Base-by-base conservation (phyloP, 768 basidiomycete genomes). In the Podaxis carcinomalis region DNA sequence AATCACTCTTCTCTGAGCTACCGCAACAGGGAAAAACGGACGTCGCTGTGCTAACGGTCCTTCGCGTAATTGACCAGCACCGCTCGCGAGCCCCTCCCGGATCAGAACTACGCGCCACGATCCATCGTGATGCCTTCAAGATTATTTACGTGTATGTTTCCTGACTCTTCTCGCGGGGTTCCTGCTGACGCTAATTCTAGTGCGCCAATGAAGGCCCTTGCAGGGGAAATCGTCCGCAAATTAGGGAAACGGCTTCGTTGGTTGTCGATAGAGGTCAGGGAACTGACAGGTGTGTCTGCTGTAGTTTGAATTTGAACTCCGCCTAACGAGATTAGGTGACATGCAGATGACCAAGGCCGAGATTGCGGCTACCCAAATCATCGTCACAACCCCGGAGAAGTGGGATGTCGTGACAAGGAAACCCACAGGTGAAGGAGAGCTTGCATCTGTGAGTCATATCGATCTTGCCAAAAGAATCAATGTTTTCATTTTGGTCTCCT, bases 341-440 rank as follows among this genome's bases (percentile, higher is more conserved):
- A 98, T 98, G 95, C 97, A 98, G 72, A 75, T 99, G 71, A 93
- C 97, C 14, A 90, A 91, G 72, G 82, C 86, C 39, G 96, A 98
- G 75, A 95, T 99, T 62, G 89, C 90, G 1, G 87, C 90, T 72
- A 98, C 97, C 9, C 96, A 98, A 69, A 89, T 99, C 49, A 98
- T 99, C 61, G 95, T 99, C 5, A 99, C 97, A 1, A 99, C 97
- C 1, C 97, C 97, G 0, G 97, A 99, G 72, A 99, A 99, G 73
- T 99, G 97, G 97, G 97, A 98, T 66, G 97, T 99, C 0, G 97
- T 99, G 2, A 99, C 97, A 7, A 79, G 97, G 63, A 98, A 97
- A 71, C 94, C 96, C 0, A 94, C 91, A 0, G 95, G 95, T 6
- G 97, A 98, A 75, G 96, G 95, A 11, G 95, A 98, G 70, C 78